Evolutionary conservation across 2,329 filamentous ascomycete genomes (phyloP).

Genomic region (Cladosporium colombiae): DNA sequence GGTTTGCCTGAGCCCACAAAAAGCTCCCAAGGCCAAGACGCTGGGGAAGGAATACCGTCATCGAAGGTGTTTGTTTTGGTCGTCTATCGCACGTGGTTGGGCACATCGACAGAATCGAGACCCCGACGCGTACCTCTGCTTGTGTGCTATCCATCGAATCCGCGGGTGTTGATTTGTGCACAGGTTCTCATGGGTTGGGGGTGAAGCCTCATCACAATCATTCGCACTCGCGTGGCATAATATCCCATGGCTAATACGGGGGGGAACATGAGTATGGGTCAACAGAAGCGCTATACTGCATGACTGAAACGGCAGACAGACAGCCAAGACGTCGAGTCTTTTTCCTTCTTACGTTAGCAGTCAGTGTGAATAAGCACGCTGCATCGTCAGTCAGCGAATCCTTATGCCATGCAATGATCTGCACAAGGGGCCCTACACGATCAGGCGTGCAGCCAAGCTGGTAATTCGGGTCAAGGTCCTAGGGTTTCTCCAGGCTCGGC

Average conservation of each 20-base stretch:
- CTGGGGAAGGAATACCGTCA: slow-evolving; percentile 2
- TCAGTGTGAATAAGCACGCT: neutral
- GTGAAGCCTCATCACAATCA: neutral
- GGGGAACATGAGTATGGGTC: neutral
- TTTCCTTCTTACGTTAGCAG: neutral
- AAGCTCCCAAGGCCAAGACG: neutral
- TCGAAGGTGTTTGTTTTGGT: slow-evolving; percentile 4
- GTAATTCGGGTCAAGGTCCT: neutral
- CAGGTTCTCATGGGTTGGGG: neutral
- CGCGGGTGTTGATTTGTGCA: neutral
- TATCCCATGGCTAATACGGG: neutral
- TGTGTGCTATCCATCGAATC: neutral
- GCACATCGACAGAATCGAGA: neutral
- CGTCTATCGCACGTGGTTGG: neutral
- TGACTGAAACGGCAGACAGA: neutral
- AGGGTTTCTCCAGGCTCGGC: neutral
- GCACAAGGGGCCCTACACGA: neutral
- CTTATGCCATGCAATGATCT: neutral
- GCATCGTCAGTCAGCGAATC: neutral
- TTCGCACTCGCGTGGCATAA: neutral
- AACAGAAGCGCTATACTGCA: neutral
- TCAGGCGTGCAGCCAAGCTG: neutral
- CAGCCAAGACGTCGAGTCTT: neutral
- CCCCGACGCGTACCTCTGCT: neutral
- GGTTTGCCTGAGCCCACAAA: neutral